Base-by-base conservation (phyloP, 73 alveolate species). In the Symbiodinium pilosum region DNA sequence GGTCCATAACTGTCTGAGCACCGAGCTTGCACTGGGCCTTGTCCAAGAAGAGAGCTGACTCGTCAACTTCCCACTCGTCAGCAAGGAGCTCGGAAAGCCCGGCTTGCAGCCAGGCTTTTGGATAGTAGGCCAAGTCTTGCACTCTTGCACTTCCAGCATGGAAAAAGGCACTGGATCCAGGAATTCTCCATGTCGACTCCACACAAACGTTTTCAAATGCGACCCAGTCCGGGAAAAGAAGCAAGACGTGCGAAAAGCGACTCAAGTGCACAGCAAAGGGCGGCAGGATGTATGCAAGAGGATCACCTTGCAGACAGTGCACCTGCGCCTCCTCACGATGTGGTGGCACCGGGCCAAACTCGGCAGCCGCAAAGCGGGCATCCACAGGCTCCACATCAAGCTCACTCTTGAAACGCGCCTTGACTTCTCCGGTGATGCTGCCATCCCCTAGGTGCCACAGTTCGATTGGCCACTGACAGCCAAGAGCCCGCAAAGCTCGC, bases 11-110 rank as follows among this genome's bases (percentile, higher is more conserved):
- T 36, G 32, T 28, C 38, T 7, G 36, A 28, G 77, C 77, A 18
- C 77, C 77, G 16, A 7, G 7, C 16, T 9, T 32, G 77, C 77
- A 64, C 36, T 26, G 77, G 36, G 77, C 21, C 77, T 64, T 64
- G 11, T 64, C 77, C 77, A 64, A 36, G 77, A 64, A 64, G 36
- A 64, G 77, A 1, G 77, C 77, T 36, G 77, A 64, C 77, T 64
- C 77, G 77, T 64, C 77, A 32, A 64, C 77, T 36, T 64, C 77
- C 77, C 77, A 64, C 77, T 64, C 77, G 77, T 64, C 77, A 1
- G 32, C 36, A 16, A 28, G 77, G 16, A 28, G 77, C 38, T 24
- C 77, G 36, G 77, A 26, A 14, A 64, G 32, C 32, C 77, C 77
- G 38, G 28, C 11, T 36, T 32, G 28, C 77, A 26, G 36, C 77